Conservation (phyloP, 768 basidiomycete genomes). For the Suillus lakei region DNA sequence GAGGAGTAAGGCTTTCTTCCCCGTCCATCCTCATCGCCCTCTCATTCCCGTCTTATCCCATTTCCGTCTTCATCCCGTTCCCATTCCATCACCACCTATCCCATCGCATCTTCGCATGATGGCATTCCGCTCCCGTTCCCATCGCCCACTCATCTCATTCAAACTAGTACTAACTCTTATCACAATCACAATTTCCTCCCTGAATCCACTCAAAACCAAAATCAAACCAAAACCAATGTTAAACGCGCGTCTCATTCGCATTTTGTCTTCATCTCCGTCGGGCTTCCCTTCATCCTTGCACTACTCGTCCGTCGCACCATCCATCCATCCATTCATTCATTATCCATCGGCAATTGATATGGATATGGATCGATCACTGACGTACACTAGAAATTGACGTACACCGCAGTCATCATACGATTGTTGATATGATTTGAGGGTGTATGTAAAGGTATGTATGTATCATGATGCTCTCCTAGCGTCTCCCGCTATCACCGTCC, state of each 20-base stretch:
- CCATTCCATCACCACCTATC: neutral
- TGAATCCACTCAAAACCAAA: neutral
- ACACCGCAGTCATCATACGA: neutral
- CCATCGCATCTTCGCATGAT: no score
- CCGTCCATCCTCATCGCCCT: neutral
- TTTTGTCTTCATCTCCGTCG: neutral
- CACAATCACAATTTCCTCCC: neutral
- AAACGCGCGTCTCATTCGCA: neutral
- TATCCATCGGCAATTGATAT: neutral
- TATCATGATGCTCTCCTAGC: neutral
- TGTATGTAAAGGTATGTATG: neutral
- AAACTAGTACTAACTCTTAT: neutral
- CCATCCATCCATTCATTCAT: no score
- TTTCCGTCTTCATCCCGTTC: neutral
- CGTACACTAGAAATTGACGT: neutral
- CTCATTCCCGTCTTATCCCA: neutral
- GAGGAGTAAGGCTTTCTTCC: neutral
- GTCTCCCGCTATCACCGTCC: neutral
- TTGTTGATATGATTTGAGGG: neutral
- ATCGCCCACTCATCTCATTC: neutral
- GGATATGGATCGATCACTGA: neutral
- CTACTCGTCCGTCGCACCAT: neutral
- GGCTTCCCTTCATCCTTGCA: neutral
- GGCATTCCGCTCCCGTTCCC: neutral
- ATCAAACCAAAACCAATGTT: neutral